phyloP scores from a whole-genome alignment of 108 stramenopile species.

The Nannochloropsis salina region DNA sequence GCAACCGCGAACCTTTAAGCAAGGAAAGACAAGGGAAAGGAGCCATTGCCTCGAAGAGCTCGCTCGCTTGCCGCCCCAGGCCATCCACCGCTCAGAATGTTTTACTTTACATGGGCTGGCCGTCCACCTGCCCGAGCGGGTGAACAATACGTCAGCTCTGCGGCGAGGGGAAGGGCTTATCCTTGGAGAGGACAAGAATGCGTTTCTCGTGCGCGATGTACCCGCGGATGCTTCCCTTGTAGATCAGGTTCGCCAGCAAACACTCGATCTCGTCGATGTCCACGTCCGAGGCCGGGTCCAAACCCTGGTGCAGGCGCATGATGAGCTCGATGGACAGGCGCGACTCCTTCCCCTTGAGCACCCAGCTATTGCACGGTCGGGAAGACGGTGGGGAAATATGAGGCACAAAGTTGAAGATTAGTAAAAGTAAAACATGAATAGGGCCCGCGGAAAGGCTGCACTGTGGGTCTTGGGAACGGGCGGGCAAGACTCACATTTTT shows the following conservation, averaged over 20 bases:
- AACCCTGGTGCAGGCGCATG: not conserved
- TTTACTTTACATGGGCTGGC: too few relatives aligned
- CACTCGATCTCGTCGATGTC: conserved; percentile 80
- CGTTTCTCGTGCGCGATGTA: conserved; percentile 73
- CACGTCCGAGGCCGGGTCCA: not conserved
- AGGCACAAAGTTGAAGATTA: too few relatives aligned
- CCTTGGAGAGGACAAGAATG: not conserved
- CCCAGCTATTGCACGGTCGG: not conserved
- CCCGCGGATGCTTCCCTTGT: conserved; percentile 70
- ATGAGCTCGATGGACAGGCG: not conserved
- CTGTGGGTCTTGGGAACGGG: too few relatives aligned
- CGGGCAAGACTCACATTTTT: not conserved
- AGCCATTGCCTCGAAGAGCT: too few relatives aligned
- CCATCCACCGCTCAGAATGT: too few relatives aligned
- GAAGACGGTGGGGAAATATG: too few relatives aligned
- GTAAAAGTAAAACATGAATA: too few relatives aligned
- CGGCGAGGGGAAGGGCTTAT: not conserved
- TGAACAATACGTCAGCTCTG: not conserved
- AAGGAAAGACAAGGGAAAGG: too few relatives aligned
- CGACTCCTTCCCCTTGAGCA: not conserved
- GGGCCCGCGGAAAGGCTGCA: too few relatives aligned
- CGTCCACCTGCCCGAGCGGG: too few relatives aligned
- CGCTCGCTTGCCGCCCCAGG: too few relatives aligned
- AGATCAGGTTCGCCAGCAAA: conserved; percentile 86
- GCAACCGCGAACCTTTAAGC: too few relatives aligned